Evolutionary conservation across 768 basidiomycete species (phyloP).

Genomic region (Phlebiopsis gigantea): DNA sequence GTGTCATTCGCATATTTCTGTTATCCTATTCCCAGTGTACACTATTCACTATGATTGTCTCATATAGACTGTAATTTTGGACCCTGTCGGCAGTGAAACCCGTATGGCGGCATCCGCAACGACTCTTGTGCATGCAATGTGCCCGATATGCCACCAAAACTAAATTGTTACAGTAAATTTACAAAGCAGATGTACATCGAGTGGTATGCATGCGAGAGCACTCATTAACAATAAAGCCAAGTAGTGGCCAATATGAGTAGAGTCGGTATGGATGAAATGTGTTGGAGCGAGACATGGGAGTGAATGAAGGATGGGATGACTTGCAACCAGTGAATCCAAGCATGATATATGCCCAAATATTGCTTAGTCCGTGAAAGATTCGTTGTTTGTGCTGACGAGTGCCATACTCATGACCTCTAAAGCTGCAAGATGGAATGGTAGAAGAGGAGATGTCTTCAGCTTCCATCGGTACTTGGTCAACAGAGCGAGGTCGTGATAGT

Average conservation of each 20-base stretch:
- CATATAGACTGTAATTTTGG: background rate
- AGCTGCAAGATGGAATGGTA: constrained; percentile 75
- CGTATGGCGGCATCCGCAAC: background rate
- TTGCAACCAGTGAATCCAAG: background rate
- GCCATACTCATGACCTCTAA: constrained; percentile 54
- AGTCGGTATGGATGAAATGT: background rate
- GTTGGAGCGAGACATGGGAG: background rate
- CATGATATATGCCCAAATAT: background rate
- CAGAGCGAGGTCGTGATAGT: constrained; percentile 65
- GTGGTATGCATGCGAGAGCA: background rate
- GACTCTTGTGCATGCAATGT: background rate
- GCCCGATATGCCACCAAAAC: background rate
- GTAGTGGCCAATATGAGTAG: background rate
- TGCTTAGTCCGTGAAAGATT: constrained; percentile 5
- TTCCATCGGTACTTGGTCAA: constrained; percentile 49
- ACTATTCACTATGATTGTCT: background rate
- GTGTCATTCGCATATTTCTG: background rate
- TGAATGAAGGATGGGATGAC: background rate
- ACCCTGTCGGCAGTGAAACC: background rate
- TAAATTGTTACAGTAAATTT: constrained; percentile 1
- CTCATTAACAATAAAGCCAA: background rate
- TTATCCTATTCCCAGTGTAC: background rate
- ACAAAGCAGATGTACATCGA: background rate
- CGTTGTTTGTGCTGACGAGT: constrained; percentile 26
- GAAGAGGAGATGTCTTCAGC: constrained; percentile 41